phyloP scores from a whole-genome alignment of 768 basidiomycete genomes.

The Auriscalpium orientale region DNA sequence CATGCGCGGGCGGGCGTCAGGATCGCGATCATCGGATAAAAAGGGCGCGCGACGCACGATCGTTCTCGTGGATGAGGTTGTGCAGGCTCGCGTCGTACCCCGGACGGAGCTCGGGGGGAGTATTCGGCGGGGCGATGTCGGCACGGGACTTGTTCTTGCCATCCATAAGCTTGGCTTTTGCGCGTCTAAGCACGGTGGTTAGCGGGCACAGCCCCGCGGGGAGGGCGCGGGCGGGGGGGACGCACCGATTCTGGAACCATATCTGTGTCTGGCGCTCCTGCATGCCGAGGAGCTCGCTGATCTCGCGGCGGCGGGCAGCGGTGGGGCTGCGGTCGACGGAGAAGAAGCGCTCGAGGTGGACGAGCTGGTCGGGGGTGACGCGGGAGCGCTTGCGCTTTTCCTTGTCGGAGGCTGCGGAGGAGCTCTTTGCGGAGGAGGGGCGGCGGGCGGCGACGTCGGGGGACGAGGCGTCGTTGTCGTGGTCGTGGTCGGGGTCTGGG shows the following conservation, averaged over 20 bases:
- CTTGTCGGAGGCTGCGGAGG: constrained; percentile 16
- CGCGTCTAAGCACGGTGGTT: constrained; percentile 41
- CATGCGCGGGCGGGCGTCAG: background rate
- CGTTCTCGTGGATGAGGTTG: constrained; percentile 65
- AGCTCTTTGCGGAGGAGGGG: constrained; percentile 10
- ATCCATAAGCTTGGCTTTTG: constrained; percentile 71
- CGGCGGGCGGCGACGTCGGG: constrained; percentile 8
- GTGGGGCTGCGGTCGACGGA: constrained; percentile 64
- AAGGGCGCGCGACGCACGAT: constrained; percentile 42
- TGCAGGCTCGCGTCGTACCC: constrained; percentile 55
- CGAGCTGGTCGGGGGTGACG: constrained; percentile 75
- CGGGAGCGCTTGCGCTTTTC: constrained; percentile 71
- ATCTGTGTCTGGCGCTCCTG: constrained; percentile 84
- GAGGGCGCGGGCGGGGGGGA: background rate
- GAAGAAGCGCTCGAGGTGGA: constrained; percentile 67
- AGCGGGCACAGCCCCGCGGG: constrained; percentile 4
- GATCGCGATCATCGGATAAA: background rate
- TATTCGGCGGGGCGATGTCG: constrained; percentile 35
- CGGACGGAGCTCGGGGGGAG: constrained; percentile 43
- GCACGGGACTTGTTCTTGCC: constrained; percentile 41
- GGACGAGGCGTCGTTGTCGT: constrained; percentile 5
- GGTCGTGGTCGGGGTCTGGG: background rate
- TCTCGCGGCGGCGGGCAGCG: constrained; percentile 61
- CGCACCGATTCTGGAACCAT: constrained; percentile 83
- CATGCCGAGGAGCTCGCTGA: constrained; percentile 70